These are phyloP conservation scores for Keithomyces neogunnii DNA, from an alignment of 2,329 filamentous ascomycete genomes.

Conservation along the genomic window DNA sequence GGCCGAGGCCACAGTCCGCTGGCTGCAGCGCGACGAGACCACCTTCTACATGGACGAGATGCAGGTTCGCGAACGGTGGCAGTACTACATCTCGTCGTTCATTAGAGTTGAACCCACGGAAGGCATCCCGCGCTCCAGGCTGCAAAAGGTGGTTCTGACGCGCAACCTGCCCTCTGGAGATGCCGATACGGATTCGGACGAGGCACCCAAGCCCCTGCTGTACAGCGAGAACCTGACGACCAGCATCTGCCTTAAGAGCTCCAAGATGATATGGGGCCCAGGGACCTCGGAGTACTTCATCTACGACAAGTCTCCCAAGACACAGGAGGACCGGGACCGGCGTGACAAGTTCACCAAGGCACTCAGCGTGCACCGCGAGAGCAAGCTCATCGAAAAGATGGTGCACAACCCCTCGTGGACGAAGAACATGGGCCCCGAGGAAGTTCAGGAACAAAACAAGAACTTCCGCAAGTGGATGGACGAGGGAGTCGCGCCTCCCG, in stretches of 20 bases:
- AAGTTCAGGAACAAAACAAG: slow-evolving; percentile 66
- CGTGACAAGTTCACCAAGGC: slow-evolving; percentile 44
- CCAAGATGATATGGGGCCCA: slow-evolving; percentile 70
- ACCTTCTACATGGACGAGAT: slow-evolving; percentile 87
- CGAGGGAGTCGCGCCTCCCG: slow-evolving; percentile 32
- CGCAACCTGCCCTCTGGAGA: slow-evolving; percentile 60
- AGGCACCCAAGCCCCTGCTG: slow-evolving; percentile 50
- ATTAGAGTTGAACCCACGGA: slow-evolving; percentile 84
- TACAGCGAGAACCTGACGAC: slow-evolving; percentile 62
- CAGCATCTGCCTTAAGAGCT: slow-evolving; percentile 68
- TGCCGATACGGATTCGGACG: slow-evolving; percentile 54
- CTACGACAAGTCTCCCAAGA: slow-evolving; percentile 61
- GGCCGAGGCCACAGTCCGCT: slow-evolving; percentile 63
- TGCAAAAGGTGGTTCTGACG: slow-evolving; percentile 61
- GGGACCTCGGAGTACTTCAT: slow-evolving; percentile 62
- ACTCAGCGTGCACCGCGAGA: slow-evolving; percentile 53
- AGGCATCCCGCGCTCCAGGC: slow-evolving; percentile 56
- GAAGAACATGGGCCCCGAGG: slow-evolving; percentile 69
- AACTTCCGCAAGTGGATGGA: slow-evolving; percentile 47
- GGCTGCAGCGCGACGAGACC: slow-evolving; percentile 58
- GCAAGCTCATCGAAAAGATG: slow-evolving; percentile 68
- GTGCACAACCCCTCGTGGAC: slow-evolving; percentile 76
- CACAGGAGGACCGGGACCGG: slow-evolving; percentile 53
- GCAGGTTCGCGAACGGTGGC: slow-evolving; percentile 76
- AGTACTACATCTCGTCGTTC: slow-evolving; percentile 91